Percentiles rank a stretch among this genome's conserved stretches.
These are phyloP conservation scores for Hanseniaspora mollemarum DNA, from an alignment of 805 yeast genomes.

Conservation along the genomic window DNA sequence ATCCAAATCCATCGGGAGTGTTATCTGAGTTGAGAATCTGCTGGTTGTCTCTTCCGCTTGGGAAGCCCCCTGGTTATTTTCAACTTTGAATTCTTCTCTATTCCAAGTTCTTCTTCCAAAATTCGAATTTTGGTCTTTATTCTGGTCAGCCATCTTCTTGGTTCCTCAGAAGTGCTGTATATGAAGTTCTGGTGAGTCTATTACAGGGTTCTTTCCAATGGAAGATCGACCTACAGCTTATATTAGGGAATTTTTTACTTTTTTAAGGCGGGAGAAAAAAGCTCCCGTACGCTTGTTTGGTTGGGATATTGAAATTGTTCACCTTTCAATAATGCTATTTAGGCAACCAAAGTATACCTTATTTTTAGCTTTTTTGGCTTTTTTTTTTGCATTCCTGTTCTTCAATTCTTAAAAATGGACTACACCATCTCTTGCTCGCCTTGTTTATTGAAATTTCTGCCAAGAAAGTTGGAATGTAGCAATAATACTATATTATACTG, in stretches of 20 bases:
- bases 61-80: conserved; percentile 12
- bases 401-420: neutral
- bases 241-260: no score
- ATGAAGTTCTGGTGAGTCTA: no score
- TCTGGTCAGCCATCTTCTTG: neutral
- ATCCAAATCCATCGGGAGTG: conserved; percentile 14
- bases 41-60: conserved; percentile 31
- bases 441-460: conserved; percentile 36
- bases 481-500: conserved; percentile 41
- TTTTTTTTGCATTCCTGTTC: no score
- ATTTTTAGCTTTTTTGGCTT: no score
- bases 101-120: conserved; percentile 68
- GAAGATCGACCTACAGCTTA: no score
- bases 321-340: no score
- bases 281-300: no score
- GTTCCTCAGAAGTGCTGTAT: no score
- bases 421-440: conserved; percentile 33
- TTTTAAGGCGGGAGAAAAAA: no score
- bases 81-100: conserved; percentile 46
- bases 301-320: no score
- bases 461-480: conserved; percentile 19
- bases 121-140: conserved; percentile 11
- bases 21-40: conserved; percentile 16
- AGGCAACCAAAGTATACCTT: no score
- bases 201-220: no score